Percentiles rank a stretch among this genome's conserved stretches.
Evolutionary conservation across 495 filamentous ascomycete species (phyloP).

Genomic region (Annulohypoxylon stygium): DNA sequence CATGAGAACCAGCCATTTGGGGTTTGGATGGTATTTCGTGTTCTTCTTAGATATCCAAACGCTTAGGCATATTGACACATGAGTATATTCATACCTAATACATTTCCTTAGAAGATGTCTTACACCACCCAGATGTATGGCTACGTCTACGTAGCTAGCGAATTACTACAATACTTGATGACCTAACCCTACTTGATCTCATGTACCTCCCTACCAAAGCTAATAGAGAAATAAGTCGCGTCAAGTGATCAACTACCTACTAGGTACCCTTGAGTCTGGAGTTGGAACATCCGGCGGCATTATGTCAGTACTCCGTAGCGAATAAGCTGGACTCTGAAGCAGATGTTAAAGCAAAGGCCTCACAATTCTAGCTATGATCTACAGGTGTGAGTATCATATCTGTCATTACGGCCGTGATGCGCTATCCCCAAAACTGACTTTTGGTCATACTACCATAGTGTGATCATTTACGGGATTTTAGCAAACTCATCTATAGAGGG

Average conservation of each 20-base stretch:
- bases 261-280: too few species aligned
- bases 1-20: not conserved
- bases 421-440: not conserved
- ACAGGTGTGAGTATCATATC: not conserved
- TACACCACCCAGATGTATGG: constrained; percentile 2
- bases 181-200: not conserved
- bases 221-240: not conserved
- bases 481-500: constrained; percentile 9
- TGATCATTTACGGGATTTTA: not conserved
- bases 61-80: not conserved
- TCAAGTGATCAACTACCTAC: not conserved
- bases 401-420: constrained; percentile 1
- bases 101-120: not conserved
- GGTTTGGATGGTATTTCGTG: not conserved
- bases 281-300: not conserved
- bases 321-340: too few species aligned
- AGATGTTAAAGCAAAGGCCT: not conserved
- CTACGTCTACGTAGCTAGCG: not conserved
- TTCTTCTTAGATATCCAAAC: not conserved
- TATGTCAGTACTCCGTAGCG: constrained; percentile 3
- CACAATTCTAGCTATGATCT: not conserved
- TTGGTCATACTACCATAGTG: not conserved
- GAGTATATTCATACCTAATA: not conserved
- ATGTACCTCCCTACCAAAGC: not conserved
- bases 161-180: not conserved